Percentiles rank a stretch among this genome's conserved stretches.
phyloP scores from a whole-genome alignment of 495 filamentous ascomycete genomes.

The Xylaria venustula region DNA sequence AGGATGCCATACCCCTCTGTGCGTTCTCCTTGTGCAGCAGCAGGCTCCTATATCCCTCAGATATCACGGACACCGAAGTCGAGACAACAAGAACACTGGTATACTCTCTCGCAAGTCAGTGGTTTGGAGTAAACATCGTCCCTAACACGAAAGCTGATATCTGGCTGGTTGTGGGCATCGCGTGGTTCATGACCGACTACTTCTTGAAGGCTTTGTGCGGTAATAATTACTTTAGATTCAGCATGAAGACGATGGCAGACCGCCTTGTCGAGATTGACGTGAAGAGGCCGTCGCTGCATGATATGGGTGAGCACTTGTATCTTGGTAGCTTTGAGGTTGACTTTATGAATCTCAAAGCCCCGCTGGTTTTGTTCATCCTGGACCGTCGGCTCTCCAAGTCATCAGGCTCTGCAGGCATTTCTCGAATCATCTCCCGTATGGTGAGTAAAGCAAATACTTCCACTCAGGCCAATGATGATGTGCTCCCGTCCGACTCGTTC shows the following conservation, averaged over 20 bases:
- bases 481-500: conserved; percentile 72
- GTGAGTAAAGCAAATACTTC: conserved; percentile 80
- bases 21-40: conserved; percentile 85
- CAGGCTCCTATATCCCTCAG: conserved; percentile 75
- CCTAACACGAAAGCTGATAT: conserved; percentile 75
- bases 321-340: conserved; percentile 81
- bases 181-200: conserved; percentile 88
- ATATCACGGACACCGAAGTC: conserved; percentile 79
- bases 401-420: conserved; percentile 76
- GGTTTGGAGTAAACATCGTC: conserved; percentile 86
- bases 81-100: conserved; percentile 73
- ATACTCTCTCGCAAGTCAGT: conserved; percentile 86
- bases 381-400: conserved; percentile 87
- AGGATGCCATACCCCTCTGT: conserved; percentile 71
- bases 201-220: conserved; percentile 88
- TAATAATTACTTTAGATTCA: conserved; percentile 90
- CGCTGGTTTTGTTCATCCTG: conserved; percentile 87
- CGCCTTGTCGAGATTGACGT: conserved; percentile 77
- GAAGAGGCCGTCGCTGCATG: conserved; percentile 75
- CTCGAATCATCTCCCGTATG: conserved; percentile 78
- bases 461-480: conserved; percentile 62
- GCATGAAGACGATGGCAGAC: conserved; percentile 84
- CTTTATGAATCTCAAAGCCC: conserved; percentile 89
- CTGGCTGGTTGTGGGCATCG: conserved; percentile 89
- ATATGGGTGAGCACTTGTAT: conserved; percentile 72